Evolutionary conservation across 2,329 filamentous ascomycete genomes (phyloP).

Genomic region (Rhynchosporium secalis): DNA sequence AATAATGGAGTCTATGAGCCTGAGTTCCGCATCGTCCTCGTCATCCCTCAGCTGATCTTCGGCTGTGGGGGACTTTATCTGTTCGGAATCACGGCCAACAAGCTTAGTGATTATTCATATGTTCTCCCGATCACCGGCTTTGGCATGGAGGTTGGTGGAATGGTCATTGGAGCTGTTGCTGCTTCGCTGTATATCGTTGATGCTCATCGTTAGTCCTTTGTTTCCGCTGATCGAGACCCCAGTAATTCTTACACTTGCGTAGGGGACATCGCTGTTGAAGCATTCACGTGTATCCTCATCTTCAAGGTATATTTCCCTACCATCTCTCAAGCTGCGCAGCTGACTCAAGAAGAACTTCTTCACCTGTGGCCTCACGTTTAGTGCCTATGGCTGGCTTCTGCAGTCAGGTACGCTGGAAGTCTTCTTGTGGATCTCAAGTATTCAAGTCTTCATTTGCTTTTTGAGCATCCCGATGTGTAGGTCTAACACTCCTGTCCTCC

Average conservation of each 20-base stretch:
- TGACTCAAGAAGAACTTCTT: constrained; percentile 66
- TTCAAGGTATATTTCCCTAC: constrained; percentile 60
- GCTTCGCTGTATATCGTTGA: constrained; percentile 88
- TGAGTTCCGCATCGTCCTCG: constrained; percentile 82
- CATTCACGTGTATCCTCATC: constrained; percentile 84
- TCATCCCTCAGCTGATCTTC: constrained; percentile 78
- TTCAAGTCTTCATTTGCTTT: constrained; percentile 76
- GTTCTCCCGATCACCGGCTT: constrained; percentile 75
- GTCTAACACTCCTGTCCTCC: constrained; percentile 41
- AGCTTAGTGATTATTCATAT: constrained; percentile 67
- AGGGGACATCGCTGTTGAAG: constrained; percentile 81
- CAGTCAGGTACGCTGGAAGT: constrained; percentile 57
- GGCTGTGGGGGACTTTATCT: constrained; percentile 80
- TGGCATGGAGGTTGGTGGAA: constrained; percentile 79
- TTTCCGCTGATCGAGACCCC: too few species aligned
- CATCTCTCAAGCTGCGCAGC: neutral
- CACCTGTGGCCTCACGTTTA: constrained; percentile 80
- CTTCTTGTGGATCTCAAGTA: constrained; percentile 71
- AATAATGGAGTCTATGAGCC: constrained; percentile 88
- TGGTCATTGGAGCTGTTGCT: constrained; percentile 88
- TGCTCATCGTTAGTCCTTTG: constrained; percentile 69
- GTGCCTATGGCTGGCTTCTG: constrained; percentile 81
- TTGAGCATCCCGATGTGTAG: constrained; percentile 77
- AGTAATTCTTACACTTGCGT: neutral
- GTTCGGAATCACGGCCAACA: constrained; percentile 72